Conservation (phyloP, 2,329 filamentous ascomycete species). For the Epichloe baconii region DNA sequence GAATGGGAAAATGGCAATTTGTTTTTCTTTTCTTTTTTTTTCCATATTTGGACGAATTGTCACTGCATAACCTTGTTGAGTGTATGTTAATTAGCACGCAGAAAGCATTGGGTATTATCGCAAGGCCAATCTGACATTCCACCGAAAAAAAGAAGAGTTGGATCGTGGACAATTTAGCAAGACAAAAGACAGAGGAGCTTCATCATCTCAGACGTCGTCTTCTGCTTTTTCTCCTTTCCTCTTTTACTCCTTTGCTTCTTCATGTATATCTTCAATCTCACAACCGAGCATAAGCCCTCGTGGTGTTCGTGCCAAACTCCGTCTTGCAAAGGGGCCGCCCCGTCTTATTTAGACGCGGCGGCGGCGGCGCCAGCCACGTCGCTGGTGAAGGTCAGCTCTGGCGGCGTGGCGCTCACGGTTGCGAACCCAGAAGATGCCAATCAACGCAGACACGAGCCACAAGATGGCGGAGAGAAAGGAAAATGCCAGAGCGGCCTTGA, state of each 20-base stretch:
- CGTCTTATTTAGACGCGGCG: constrained; percentile 24
- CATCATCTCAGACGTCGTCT: no score
- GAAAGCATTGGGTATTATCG: background rate
- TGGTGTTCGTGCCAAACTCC: no score
- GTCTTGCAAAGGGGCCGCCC: no score
- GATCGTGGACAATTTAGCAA: background rate
- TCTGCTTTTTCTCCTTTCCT: background rate
- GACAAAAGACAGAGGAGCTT: background rate
- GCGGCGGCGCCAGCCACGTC: constrained; percentile 30
- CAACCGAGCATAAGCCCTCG: no score
- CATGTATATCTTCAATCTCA: background rate
- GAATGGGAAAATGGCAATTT: background rate
- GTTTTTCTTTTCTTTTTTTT: no score
- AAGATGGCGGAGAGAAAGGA: constrained; percentile 56
- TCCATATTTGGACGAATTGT: no score
- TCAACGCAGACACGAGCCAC: constrained; percentile 52
- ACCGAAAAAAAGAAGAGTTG: background rate
- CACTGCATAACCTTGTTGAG: no score
- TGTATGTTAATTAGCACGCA: background rate
- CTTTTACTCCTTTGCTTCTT: background rate
- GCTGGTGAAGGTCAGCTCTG: constrained; percentile 16
- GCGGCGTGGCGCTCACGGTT: constrained; percentile 22
- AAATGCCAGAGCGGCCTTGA: constrained; percentile 61
- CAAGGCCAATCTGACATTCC: background rate
- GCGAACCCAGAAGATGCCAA: constrained; percentile 43